A percentile compares a stretch with the other conserved stretches of the same genome.
Conservation (phyloP, 495 filamentous ascomycete genomes). For the Evernia prunastri region DNA sequence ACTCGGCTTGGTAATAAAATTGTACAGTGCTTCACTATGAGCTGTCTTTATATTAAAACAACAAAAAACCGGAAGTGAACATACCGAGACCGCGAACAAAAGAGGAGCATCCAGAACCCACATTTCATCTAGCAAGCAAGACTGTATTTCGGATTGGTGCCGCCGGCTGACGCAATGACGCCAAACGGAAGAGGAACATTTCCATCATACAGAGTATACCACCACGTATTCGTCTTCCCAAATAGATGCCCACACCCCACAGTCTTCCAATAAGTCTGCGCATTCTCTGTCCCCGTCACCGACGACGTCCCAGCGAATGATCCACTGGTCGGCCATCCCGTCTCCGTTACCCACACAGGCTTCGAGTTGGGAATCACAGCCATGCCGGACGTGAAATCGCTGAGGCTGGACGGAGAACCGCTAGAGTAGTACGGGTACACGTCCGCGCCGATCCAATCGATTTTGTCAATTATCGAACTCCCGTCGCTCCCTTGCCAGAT, state of each 20-base stretch:
- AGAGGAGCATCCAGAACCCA: too few species aligned
- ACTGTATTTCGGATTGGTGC: slow-evolving; percentile 12
- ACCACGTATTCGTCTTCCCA: slow-evolving; percentile 63
- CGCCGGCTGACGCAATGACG: not conserved
- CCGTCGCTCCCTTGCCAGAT: not conserved
- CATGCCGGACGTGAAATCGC: not conserved
- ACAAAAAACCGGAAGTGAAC: too few species aligned
- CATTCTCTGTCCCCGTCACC: slow-evolving; percentile 56
- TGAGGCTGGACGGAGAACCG: not conserved
- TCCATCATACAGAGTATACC: slow-evolving; percentile 28
- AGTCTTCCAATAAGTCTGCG: slow-evolving; percentile 68
- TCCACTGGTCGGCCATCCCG: slow-evolving; percentile 52
- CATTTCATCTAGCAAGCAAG: not conserved
- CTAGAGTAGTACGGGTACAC: slow-evolving; percentile 5
- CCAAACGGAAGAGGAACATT: not conserved
- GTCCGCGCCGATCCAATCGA: not conserved
- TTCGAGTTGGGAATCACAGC: slow-evolving; percentile 12
- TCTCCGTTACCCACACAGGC: slow-evolving; percentile 32
- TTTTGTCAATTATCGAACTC: not conserved
- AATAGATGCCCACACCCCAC: slow-evolving; percentile 63
- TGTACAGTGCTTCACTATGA: too few species aligned
- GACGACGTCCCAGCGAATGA: slow-evolving; percentile 58
- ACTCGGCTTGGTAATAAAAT: too few species aligned
- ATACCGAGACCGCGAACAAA: too few species aligned
- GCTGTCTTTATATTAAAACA: too few species aligned